A percentile compares a stretch with the other conserved stretches of the same genome.
phyloP scores from a whole-genome alignment of 2,329 filamentous ascomycete genomes.

The Pseudocercospora fuligena region DNA sequence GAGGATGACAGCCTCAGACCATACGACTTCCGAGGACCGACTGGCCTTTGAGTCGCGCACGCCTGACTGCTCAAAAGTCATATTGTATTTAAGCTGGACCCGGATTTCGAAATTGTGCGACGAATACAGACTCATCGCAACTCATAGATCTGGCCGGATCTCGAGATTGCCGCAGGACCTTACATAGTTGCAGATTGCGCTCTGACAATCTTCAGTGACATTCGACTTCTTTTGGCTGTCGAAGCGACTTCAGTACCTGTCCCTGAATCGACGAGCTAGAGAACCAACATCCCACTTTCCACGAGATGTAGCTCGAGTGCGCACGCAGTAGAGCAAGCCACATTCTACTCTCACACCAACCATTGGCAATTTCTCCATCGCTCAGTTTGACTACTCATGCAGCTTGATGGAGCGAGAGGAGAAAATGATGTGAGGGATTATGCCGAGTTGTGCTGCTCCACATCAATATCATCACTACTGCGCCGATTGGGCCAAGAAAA shows the following conservation, averaged over 20 bases:
- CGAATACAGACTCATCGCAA: too few species aligned
- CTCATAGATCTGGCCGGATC: too few species aligned
- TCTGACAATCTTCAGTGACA: too few species aligned
- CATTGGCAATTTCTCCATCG: neutral
- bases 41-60: too few species aligned
- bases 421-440: conserved; percentile 1
- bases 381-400: conserved; percentile 2
- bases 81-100: too few species aligned
- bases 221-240: too few species aligned
- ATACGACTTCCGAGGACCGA: too few species aligned
- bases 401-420: conserved; percentile 6
- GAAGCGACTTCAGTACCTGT: neutral
- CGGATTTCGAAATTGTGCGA: too few species aligned
- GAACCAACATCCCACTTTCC: neutral
- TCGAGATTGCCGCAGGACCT: too few species aligned
- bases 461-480: neutral
- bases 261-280: neutral
- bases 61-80: too few species aligned
- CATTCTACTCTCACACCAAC: neutral
- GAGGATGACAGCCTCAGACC: too few species aligned
- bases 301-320: neutral
- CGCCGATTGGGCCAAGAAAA: conserved; percentile 11
- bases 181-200: too few species aligned
- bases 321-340: neutral
- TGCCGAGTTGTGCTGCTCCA: conserved; percentile 2